These are phyloP conservation scores for Micromonas commoda DNA, from an alignment of 139 green algal genomes.

Conservation along the genomic window DNA sequence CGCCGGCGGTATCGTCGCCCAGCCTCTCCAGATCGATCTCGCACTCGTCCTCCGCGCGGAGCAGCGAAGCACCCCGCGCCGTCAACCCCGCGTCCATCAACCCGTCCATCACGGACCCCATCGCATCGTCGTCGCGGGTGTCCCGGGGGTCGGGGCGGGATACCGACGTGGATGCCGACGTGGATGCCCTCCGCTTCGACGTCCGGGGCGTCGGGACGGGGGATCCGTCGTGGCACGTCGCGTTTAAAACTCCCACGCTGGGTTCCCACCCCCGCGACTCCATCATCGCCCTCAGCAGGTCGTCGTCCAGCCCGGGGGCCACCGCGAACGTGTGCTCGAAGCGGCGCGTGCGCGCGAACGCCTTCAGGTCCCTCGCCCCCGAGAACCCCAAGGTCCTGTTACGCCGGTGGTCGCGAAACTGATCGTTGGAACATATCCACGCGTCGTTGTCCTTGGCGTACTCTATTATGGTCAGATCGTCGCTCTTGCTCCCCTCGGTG, in stretches of 20 bases:
- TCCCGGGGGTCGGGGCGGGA: no score
- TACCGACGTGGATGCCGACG: no score
- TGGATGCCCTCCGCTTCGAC: no score
- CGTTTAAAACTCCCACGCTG: not conserved
- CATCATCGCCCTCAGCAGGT: not conserved
- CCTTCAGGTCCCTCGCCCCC: not conserved
- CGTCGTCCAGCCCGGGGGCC: not conserved
- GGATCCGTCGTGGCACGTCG: no score
- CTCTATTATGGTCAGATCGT: conserved; percentile 3
- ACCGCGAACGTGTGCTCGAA: conserved; percentile 14
- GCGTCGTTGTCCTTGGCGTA: conserved; percentile 1
- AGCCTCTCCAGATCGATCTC: no score
- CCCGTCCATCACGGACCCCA: no score
- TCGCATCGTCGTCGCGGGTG: no score
- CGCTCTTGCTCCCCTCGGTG: not conserved
- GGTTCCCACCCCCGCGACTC: not conserved
- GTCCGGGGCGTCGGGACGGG: no score
- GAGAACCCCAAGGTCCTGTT: not conserved
- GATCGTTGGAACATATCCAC: conserved; percentile 23
- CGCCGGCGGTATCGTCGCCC: no score
- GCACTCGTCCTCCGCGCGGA: no score
- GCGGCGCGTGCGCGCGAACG: not conserved
- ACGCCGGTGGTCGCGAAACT: conserved; percentile 14
- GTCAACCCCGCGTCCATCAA: no score
- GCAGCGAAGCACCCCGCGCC: no score